Percentiles rank a stretch among this genome's conserved stretches.
Evolutionary conservation across 495 filamentous ascomycete genomes (phyloP).

Genomic region (Podospora comata): DNA sequence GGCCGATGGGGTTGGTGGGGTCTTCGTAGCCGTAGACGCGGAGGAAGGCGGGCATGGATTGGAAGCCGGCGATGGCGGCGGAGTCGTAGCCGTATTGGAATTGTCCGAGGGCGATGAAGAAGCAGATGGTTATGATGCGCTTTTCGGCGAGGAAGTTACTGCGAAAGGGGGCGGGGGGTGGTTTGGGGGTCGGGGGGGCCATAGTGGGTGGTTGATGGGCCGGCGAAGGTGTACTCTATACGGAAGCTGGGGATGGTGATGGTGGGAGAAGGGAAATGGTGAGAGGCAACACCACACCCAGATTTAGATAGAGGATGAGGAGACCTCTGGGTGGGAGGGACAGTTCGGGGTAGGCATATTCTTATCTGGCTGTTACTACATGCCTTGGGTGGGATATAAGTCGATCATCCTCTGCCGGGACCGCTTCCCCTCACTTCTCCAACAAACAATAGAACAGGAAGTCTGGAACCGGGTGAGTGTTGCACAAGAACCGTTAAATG

Average conservation of each 20-base stretch:
- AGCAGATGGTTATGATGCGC: slow-evolving; percentile 31
- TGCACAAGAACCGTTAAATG: not conserved
- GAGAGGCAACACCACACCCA: not conserved
- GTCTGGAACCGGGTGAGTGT: not conserved
- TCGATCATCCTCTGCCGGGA: slow-evolving; percentile 5
- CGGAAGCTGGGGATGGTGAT: too few species aligned
- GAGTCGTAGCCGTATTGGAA: slow-evolving; percentile 47
- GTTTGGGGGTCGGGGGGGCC: not conserved
- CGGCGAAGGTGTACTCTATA: too few species aligned
- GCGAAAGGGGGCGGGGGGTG: not conserved
- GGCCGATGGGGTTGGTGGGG: slow-evolving; percentile 28
- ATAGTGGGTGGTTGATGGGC: not conserved
- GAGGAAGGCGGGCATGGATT: slow-evolving; percentile 48
- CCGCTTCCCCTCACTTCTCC: slow-evolving; percentile 12
- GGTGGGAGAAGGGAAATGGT: not conserved
- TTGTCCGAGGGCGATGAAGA: slow-evolving; percentile 30
- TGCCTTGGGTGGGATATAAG: not conserved
- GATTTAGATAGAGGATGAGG: not conserved
- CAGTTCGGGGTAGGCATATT: not conserved
- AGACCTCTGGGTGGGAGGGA: not conserved
- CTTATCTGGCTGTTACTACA: not conserved
- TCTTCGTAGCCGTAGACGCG: slow-evolving; percentile 45
- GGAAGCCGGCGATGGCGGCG: slow-evolving; percentile 40
- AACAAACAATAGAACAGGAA: not conserved
- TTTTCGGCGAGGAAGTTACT: slow-evolving; percentile 26